phyloP scores from a whole-genome alignment of 2,329 filamentous ascomycete species.

The Cladosporium velox region DNA sequence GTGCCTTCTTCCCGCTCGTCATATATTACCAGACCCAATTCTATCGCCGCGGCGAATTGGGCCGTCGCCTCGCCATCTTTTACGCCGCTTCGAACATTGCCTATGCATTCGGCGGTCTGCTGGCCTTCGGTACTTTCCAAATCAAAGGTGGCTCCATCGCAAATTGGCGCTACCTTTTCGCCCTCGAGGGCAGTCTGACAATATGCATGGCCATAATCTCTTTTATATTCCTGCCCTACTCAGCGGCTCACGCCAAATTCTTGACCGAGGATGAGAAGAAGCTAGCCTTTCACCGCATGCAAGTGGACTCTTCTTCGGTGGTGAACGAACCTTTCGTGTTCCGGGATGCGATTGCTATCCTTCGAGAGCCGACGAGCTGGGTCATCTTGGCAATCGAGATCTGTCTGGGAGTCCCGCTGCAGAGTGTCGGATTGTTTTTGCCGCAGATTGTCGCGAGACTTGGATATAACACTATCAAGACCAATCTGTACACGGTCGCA shows the following conservation, averaged over 20 bases:
- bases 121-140: constrained; percentile 64
- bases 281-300: constrained; percentile 72
- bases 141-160: constrained; percentile 53
- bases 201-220: constrained; percentile 62
- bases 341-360: constrained; percentile 54
- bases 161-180: constrained; percentile 67
- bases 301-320: constrained; percentile 69
- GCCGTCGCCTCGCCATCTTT: constrained; percentile 69
- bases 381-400: constrained; percentile 59
- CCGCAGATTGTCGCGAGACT: constrained; percentile 59
- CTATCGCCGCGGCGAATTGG: constrained; percentile 71
- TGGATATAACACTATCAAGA: constrained; percentile 60
- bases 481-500: constrained; percentile 79
- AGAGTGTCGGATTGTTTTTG: constrained; percentile 59
- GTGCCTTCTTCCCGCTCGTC: constrained; percentile 68
- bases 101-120: constrained; percentile 63
- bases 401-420: constrained; percentile 60
- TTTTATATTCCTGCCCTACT: constrained; percentile 68
- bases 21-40: constrained; percentile 64
- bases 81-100: constrained; percentile 77
- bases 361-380: constrained; percentile 57
- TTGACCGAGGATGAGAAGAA: constrained; percentile 65
- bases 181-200: constrained; percentile 61
- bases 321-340: constrained; percentile 60
- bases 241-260: constrained; percentile 65